Evolutionary conservation across 768 basidiomycete genomes (phyloP), one percentile per base, ranked within the genome.

Genomic region (Hortiboletus flavorubellus): DNA sequence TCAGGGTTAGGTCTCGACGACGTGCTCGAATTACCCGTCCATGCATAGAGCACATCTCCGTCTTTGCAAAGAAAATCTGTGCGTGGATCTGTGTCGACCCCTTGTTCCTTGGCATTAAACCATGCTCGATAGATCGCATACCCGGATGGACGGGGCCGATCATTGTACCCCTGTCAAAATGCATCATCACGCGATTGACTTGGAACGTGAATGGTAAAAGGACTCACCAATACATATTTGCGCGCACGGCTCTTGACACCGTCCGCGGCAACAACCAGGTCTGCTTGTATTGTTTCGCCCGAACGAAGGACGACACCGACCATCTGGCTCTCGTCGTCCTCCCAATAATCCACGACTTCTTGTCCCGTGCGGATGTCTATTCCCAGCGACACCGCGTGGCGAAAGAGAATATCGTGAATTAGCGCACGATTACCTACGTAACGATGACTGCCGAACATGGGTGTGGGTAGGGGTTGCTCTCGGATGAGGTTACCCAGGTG

Each of bases 181-280:
- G 16, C 8, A 21, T 46, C 34, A 34, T 29, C n/a, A 39, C 18
- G 26, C 30, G 49, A 40, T 42, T 46, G n/a, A 21, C 23, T 23
- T 11, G 6, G 7, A 14, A 49, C 23, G 23, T 35, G 30, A 35
- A 30, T 21, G 26, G 41, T 11, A 48, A 52, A 18, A 18, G 16
- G 31, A 57, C 23, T 26, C 31, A 64, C 68, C 33, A 71, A 43
- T 16, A 70, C 63, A 21, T 62, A 60, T 39, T 54, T 38, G 31
- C 61, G 56, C 33, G 63, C 69, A 30, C 23, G 46, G 43, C 62
- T 68, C 46, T 62, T 65, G 40, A 64, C 30, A 14, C 70, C 69
- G 29, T 72, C 72, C 3, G 64, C 68, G 38, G 59, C 65, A 38
- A 73, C 54, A 37, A 73, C 60, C 30, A 68, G 29, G 57, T 72